Percentiles rank a stretch among this genome's conserved stretches.
These are phyloP conservation scores for Ampelocalamus luodianensis DNA, from an alignment of 176 grass and related monocot species.

Conservation along the genomic window DNA sequence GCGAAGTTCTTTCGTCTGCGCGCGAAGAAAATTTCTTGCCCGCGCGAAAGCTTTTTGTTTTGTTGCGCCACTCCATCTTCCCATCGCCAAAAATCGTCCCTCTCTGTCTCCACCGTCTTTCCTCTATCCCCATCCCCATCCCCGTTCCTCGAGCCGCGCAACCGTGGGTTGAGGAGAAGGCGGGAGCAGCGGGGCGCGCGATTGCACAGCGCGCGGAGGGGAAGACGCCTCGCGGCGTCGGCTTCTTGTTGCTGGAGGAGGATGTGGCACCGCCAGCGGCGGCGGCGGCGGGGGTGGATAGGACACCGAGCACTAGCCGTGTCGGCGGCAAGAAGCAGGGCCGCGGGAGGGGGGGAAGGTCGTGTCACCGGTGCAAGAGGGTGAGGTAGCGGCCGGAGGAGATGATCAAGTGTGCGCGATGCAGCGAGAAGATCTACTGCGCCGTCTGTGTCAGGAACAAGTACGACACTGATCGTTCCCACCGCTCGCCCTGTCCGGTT, in stretches of 20 bases:
- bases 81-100: too few species aligned
- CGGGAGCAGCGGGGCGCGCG: background rate
- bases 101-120: too few species aligned
- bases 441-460: constrained; percentile 14
- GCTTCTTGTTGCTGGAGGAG: background rate
- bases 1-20: too few species aligned
- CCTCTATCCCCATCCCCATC: too few species aligned
- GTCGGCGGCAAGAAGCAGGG: background rate
- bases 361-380: constrained; percentile 47
- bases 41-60: too few species aligned
- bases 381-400: background rate
- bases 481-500: background rate
- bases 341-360: background rate
- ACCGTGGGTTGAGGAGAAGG: too few species aligned
- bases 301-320: background rate
- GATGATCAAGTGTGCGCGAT: constrained; percentile 36
- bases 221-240: background rate
- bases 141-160: too few species aligned
- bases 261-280: background rate
- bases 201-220: background rate
- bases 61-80: too few species aligned
- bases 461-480: constrained; percentile 1
- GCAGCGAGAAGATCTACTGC: constrained; percentile 50
- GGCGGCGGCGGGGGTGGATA: too few species aligned
- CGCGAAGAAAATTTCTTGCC: too few species aligned